Base-by-base conservation (phyloP, 2,329 filamentous ascomycete species). In the Cladophialophora chaetospira region DNA sequence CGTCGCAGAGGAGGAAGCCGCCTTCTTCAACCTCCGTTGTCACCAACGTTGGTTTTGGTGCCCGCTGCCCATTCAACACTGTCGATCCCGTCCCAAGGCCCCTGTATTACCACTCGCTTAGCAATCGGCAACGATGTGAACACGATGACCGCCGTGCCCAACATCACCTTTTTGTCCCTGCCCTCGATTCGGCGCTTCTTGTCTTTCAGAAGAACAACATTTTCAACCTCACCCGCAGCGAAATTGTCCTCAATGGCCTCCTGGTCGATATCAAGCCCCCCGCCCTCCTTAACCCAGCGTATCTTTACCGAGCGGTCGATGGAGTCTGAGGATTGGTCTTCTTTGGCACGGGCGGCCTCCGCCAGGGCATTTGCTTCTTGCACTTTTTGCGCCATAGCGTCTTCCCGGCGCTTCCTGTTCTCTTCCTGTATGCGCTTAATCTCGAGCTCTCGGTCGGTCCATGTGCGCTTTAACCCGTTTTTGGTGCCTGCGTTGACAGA, bases 301-400 rank as follows among this genome's bases (percentile, higher is more conserved):
- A 85, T 72, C 64, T 82, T 85, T 60, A 86, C 72, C 4, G 81
- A 80, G 23, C 83, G 77, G 55, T 85, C 80, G 43, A 83, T 70
- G 6, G 45, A 55, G 2, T 63, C 49, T 17, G 51, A 58, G 45
- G 50, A 55, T 60, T 64, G 51, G 38, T 65, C 36, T 17, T 51
- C 26, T 25, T 26, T 21, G 8, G 48, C 36, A 15, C 42, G 33
- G 10, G 48, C 48, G 57, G 75, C 72, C 60, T 75, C 73, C 23
- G 63, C 43, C 23, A 55, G 31, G 9, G 58, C 58, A 3, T 65
- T 58, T 56, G 71, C 71, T 62, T 73, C 74, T 65, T 76, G 72
- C 0, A 74, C 75, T 65, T 78, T 75, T 40, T 71, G 67, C 67
- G 71, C 69, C 57, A 76, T 66, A 73, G 72, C 55, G 72, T 77